Base-by-base conservation (phyloP, 140 eudicot genomes). In the Oenanthe javanica region DNA sequence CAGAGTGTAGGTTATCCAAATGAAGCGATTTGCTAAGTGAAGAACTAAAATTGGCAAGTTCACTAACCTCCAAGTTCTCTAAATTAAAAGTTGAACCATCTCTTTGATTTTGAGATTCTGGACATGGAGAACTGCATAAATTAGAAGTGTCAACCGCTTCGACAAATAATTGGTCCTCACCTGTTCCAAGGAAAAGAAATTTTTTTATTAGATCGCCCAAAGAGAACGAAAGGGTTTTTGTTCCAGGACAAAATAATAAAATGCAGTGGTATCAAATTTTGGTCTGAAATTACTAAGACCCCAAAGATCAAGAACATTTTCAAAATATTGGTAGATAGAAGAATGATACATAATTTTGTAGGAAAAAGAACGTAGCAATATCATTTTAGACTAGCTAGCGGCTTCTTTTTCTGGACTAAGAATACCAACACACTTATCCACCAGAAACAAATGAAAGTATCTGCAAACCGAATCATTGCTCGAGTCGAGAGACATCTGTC, bases 131-230 rank as follows among this genome's bases (percentile, higher is more conserved):
- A 77, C 76, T 84, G 83, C 92, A 57, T 38, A 85, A 84, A 67
- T 91, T 87, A 76, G 82, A 91, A 73, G 79, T 77, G 79, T 87
- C 89, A 23, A 76, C 84, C 19, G 81, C 74, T 81, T 82, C 82
- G 82, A 74, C 43, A 66, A 71, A 85, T 76, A 91, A 8, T 82
- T 92, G 89, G 64, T 90, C 97, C 78, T 87, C 92, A 70, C 97
- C 99, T 95, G 89, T 77, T 82, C 72, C 16, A 55, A 23, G 42
- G 50, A 6, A 72, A 77, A 69, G n/a, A 63, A 48, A 76, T 70
- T n/a, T 77, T 31, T 9, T 36, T 25, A 77, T 86, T 72, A 81
- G 72, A 81, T 7, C 5, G 67, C 67, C 23, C 67, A 0, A 57
- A 21, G 66, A 59, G 31, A 59, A 59, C n/a, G 67, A 9, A 59